These are phyloP conservation scores for Nannizziopsis barbatae DNA, from an alignment of 2,329 filamentous ascomycete genomes.

Conservation along the genomic window DNA sequence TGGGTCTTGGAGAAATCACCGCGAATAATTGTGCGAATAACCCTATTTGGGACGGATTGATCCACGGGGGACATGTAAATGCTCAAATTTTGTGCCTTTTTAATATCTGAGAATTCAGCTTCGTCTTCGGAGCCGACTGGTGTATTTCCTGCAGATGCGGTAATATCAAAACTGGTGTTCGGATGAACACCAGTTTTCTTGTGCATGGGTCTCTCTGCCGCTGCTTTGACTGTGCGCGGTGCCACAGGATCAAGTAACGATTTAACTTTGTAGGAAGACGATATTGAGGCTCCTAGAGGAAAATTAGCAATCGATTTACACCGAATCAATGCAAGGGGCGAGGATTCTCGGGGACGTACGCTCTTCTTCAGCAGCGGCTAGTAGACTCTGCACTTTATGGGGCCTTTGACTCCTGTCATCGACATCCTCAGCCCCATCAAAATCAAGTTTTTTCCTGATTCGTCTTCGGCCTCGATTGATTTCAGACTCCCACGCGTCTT, in stretches of 20 bases:
- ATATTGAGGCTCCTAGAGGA: conserved; percentile 42
- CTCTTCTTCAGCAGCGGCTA: conserved; percentile 68
- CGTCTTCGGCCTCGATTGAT: conserved; percentile 31
- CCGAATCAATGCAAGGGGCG: not conserved
- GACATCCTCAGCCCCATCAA: conserved; percentile 9
- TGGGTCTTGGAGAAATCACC: conserved; percentile 72
- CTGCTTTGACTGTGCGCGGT: conserved; percentile 52
- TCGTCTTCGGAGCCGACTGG: conserved; percentile 77
- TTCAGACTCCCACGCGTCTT: conserved; percentile 45
- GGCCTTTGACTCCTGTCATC: conserved; percentile 20
- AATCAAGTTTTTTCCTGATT: conserved; percentile 21
- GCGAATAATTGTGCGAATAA: conserved; percentile 79
- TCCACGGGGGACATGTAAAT: conserved; percentile 67
- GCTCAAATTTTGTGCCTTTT: conserved; percentile 71
- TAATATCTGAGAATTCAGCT: conserved; percentile 71
- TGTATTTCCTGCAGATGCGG: conserved; percentile 47
- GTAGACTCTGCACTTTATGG: conserved; percentile 47
- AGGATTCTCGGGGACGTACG: conserved; percentile 46
- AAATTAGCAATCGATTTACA: conserved; percentile 9
- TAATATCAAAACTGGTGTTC: conserved; percentile 69
- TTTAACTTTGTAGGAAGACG: conserved; percentile 48
- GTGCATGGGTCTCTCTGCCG: conserved; percentile 46
- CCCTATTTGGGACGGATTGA: conserved; percentile 64
- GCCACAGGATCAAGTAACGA: conserved; percentile 49
- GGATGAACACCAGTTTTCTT: conserved; percentile 56